These are phyloP conservation scores for Haplosporangium sp. DNA, from an alignment of 371 early-diverging fungal species.

Conservation along the genomic window DNA sequence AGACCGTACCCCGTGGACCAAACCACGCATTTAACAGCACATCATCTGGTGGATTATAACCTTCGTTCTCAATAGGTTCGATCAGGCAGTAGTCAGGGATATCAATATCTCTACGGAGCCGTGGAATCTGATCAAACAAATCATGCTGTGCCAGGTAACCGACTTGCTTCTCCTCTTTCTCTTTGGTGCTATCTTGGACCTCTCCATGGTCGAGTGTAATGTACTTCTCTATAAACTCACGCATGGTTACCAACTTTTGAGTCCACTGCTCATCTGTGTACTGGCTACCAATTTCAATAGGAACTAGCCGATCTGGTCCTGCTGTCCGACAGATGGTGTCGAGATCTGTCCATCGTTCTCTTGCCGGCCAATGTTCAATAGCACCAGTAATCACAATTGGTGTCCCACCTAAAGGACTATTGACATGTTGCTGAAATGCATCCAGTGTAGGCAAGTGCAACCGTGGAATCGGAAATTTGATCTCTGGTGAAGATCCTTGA, in stretches of 20 bases:
- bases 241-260: conserved; percentile 80
- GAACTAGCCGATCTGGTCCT: conserved; percentile 84
- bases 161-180: neutral
- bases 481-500: conserved; percentile 11
- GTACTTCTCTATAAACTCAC: conserved; percentile 73
- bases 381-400: conserved; percentile 67
- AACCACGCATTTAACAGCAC: conserved; percentile 88
- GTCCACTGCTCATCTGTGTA: conserved; percentile 87
- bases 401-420: conserved; percentile 12
- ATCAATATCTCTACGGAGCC: conserved; percentile 74
- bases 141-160: conserved; percentile 94
- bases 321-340: conserved; percentile 67
- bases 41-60: conserved; percentile 59
- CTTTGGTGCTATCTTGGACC: neutral
- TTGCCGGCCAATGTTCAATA: conserved; percentile 83
- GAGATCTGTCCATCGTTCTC: conserved; percentile 70
- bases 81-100: conserved; percentile 86
- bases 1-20: conserved; percentile 87
- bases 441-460: conserved; percentile 45
- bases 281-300: conserved; percentile 85
- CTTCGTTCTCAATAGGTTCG: conserved; percentile 48
- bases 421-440: conserved; percentile 47
- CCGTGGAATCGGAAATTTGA: conserved; percentile 42
- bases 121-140: conserved; percentile 84
- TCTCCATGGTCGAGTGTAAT: conserved; percentile 34